Conservation (phyloP, 129 eudicot species). For the Solidago caesia region DNA sequence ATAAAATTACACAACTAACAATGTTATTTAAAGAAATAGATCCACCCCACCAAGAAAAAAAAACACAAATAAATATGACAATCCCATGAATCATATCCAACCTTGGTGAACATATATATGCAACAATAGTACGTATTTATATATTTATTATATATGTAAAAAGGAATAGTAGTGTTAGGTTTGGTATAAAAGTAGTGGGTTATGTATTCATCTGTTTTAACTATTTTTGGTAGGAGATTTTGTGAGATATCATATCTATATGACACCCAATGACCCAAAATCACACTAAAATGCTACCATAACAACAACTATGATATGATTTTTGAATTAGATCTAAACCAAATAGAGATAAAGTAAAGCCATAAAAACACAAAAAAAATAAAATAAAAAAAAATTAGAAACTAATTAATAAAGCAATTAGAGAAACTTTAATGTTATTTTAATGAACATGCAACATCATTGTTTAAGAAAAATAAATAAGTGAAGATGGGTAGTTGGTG, state of each 20-base stretch:
- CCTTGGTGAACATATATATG: background rate
- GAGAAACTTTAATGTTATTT: background rate
- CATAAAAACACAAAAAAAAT: background rate
- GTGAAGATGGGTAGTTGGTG: background rate
- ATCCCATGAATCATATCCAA: background rate
- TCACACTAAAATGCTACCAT: too few relatives aligned
- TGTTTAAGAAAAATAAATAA: background rate
- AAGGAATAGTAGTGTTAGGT: background rate
- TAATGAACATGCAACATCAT: background rate
- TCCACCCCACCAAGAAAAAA: background rate
- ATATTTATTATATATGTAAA: background rate
- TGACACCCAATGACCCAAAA: background rate
- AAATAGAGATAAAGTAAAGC: background rate
- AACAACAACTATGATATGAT: background rate
- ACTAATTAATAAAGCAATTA: background rate
- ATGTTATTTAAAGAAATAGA: background rate
- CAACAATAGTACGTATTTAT: background rate
- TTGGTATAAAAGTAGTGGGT: conserved; percentile 4
- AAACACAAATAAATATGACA: background rate
- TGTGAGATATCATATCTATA: background rate
- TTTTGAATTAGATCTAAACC: background rate
- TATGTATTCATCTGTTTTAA: background rate
- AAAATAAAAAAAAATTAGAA: background rate
- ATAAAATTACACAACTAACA: background rate
- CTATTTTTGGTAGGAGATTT: background rate